Conservation (phyloP, 2,329 filamentous ascomycete genomes). For the Ascochyta pisi region DNA sequence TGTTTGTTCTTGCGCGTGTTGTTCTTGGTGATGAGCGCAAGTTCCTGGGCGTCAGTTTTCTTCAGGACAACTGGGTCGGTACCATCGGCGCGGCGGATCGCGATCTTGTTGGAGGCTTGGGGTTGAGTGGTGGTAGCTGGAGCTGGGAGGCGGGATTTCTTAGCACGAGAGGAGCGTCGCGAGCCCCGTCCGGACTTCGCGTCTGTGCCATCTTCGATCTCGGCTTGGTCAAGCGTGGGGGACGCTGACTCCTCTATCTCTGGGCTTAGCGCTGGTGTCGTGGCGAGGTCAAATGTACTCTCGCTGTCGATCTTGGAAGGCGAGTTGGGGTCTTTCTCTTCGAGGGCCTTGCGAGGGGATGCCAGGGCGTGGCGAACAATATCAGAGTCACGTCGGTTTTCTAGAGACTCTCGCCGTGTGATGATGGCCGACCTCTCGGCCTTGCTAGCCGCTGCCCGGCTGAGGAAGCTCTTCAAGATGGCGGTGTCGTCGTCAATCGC, state of each 20-base stretch:
- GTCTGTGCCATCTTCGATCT: constrained; percentile 23
- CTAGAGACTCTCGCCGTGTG: constrained; percentile 51
- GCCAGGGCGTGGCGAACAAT: constrained; percentile 55
- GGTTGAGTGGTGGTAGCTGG: constrained; percentile 27
- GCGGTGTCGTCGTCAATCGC: constrained; percentile 57
- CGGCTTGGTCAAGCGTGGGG: constrained; percentile 21
- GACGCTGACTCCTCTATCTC: constrained; percentile 26
- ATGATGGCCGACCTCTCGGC: constrained; percentile 45
- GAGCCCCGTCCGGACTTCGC: constrained; percentile 28
- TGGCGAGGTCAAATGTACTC: constrained; percentile 40
- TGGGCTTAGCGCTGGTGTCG: constrained; percentile 35
- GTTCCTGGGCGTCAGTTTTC: constrained; percentile 57
- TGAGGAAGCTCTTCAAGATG: constrained; percentile 58
- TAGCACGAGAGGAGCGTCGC: constrained; percentile 44
- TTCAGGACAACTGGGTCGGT: constrained; percentile 55
- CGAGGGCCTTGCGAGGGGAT: constrained; percentile 53
- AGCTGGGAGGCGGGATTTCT: constrained; percentile 46
- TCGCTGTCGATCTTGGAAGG: constrained; percentile 49
- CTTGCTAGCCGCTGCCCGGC: constrained; percentile 57
- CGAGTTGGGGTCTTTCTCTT: constrained; percentile 57
- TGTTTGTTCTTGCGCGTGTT: constrained; percentile 62
- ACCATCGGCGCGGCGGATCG: constrained; percentile 53
- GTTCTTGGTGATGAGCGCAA: constrained; percentile 53
- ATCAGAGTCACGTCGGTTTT: constrained; percentile 57
- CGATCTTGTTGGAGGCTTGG: constrained; percentile 51